Base-by-base conservation (phyloP, 768 basidiomycete species). In the Auricularia sp. region DNA sequence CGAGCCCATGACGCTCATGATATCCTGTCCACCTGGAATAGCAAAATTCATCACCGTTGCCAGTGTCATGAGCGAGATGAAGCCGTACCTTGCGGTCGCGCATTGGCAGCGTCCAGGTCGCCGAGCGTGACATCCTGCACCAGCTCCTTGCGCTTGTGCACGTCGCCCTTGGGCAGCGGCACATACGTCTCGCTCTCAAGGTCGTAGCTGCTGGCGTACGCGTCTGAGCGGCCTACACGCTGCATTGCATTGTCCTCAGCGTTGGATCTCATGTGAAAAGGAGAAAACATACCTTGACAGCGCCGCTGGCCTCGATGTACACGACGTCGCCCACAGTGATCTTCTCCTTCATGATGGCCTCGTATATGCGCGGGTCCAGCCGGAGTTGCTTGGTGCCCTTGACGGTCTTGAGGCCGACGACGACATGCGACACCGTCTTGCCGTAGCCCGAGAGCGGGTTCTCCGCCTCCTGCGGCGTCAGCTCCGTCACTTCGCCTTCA, bases 151-250 rank as follows among this genome's bases (percentile, higher is more conserved):
- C 88, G 84, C 76, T 98, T 98, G 78, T 95, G 93, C 61, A 98
- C 94, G 54, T 97, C 93, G 58, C 93, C 95, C 75, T 97, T 97
- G 0, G 97, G 97, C 44, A 98, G 79, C 5, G 97, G 96, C 2
- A 98, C 97, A 71, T 99, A 98, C 35, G 95, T 98, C 75, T 98
- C 97, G 11, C 95, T 94, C 77, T 98, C 96, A 61, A 98, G 85
- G 74, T 98, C 97, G 75, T 92, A 99, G 42, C 95, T 94, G 3
- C 94, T 93, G 2, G 97, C 94, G 71, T 98, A 98, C 3, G 97
- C 94, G 75, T 98, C 96, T 54, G 94, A 97, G 34, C 96, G 85
- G 8, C 96, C 97, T 7, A 98, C 96, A 29, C 97, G 87, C 90
- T 97, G 72, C 21, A 63, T 29, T 29, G 29, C 29, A 29, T 29